Evolutionary conservation across 148 eudicot genomes (phyloP), one percentile per base, ranked within the genome.

Genomic region (Silene latifolia): DNA sequence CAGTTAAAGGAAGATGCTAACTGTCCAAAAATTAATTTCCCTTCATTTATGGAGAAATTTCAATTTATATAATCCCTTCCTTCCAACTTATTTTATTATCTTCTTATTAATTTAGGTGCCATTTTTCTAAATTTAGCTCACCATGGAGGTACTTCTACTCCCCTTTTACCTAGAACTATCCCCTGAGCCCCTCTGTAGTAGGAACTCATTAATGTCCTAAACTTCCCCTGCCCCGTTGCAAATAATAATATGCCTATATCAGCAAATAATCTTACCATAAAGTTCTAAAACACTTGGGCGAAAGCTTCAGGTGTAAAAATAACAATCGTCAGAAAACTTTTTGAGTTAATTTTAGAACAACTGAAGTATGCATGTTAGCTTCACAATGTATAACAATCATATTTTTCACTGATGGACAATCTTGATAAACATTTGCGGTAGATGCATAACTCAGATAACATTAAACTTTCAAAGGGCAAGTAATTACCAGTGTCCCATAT

Each of bases 221-320:
- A 94, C 81, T 87, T 88, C 85, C 92, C 98, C 63, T 94, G 98
- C 76, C 98, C 98, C 74, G 98, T 97, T 94, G 96, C 86, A 86
- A 83, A 71, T 83, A 71, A 81, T 12, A 68, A 72, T 48, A 65
- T n/a, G 35, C 64, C 21, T 67, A 39, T 32, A 78, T 67, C 32
- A 78, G 25, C 56, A 71, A 1, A n/a, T 39, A 27, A 27, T 27
- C 2, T 27, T 27, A 27, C 29, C 29, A 27, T 27, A 27, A 27
- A 27, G 29, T 27, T 27, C 48, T 60, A 67, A 39, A 20, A 74
- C 14, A 44, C 23, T 9, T 27, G 32, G 11, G 39, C 2, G 60
- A 51, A 54, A 47, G 25, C 4, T 7, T 8, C 6, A 27, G 8
- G 13, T 17, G 7, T 74, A 20, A 8, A 25, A 8, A 20, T 21